A percentile compares a stretch with the other conserved stretches of the same genome.
phyloP scores from a whole-genome alignment of 2,329 filamentous ascomycete species.

The Zelopaecilomyces penicillatus region DNA sequence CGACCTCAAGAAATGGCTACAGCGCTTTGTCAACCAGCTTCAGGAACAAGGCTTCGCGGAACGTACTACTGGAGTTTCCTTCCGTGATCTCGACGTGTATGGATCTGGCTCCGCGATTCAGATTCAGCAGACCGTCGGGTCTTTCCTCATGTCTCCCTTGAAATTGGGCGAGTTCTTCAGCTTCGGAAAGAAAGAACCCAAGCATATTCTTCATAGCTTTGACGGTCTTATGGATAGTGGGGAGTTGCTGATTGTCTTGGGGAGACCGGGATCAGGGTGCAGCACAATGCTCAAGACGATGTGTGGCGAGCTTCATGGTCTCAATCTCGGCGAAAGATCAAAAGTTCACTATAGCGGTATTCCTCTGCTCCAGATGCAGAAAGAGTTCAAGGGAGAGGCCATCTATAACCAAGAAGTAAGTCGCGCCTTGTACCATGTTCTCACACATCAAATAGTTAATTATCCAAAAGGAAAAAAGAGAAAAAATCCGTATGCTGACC shows the following conservation, averaged over 20 bases:
- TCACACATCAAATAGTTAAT: neutral
- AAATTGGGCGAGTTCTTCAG: conserved; percentile 48
- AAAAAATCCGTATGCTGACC: neutral
- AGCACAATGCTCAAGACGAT: conserved; percentile 56
- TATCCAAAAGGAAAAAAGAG: no score
- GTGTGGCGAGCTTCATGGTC: conserved; percentile 49
- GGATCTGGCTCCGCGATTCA: conserved; percentile 60
- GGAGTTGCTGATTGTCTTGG: conserved; percentile 62
- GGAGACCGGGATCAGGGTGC: conserved; percentile 57
- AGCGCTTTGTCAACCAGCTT: conserved; percentile 31
- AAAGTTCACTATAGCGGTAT: conserved; percentile 56
- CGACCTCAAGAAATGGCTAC: conserved; percentile 34
- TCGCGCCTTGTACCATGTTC: neutral
- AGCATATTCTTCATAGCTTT: conserved; percentile 55
- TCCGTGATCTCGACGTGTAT: conserved; percentile 56
- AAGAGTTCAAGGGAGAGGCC: conserved; percentile 56
- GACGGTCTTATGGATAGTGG: conserved; percentile 56
- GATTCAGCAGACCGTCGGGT: conserved; percentile 58
- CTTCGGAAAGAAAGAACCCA: conserved; percentile 34
- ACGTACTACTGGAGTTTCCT: conserved; percentile 51
- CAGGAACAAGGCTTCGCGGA: conserved; percentile 47
- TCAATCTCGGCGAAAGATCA: conserved; percentile 42
- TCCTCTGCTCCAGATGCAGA: conserved; percentile 42
- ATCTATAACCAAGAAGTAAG: conserved; percentile 66
- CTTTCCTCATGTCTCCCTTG: conserved; percentile 49